Evolutionary conservation across 257 asterid species (phyloP).

Genomic region (Scutellaria baicalensis): DNA sequence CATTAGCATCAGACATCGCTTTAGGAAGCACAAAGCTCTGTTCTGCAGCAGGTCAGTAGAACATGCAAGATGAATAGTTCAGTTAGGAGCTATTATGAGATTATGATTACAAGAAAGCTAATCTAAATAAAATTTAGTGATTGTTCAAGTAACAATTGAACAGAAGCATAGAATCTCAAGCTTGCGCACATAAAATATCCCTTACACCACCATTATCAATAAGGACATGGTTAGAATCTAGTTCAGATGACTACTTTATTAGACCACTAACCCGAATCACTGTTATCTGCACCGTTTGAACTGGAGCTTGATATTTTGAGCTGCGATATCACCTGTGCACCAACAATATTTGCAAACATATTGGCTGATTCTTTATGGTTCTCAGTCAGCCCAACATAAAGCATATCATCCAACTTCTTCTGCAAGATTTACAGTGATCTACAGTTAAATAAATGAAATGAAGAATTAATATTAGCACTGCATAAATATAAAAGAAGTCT

Average conservation of each 20-base stretch:
- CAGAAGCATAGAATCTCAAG: background rate
- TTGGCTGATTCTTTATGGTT: conserved; percentile 90
- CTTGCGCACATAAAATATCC: background rate
- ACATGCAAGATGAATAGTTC: conserved; percentile 11
- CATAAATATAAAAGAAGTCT: background rate
- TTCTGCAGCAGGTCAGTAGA: conserved; percentile 44
- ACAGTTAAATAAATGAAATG: conserved; percentile 20
- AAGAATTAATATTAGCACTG: background rate
- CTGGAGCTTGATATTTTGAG: conserved; percentile 34
- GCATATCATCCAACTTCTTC: conserved; percentile 84
- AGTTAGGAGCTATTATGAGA: background rate
- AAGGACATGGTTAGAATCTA: background rate
- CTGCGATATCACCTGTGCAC: conserved; percentile 84
- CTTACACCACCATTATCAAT: background rate
- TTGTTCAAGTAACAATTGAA: background rate
- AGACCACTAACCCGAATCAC: conserved; percentile 38
- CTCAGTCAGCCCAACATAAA: conserved; percentile 92
- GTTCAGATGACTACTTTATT: background rate
- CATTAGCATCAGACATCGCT: conserved; percentile 27
- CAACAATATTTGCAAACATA: conserved; percentile 86
- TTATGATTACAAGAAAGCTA: background rate
- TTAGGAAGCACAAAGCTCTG: conserved; percentile 26
- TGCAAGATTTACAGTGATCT: conserved; percentile 56
- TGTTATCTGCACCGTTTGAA: conserved; percentile 25
- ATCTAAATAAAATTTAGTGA: background rate